phyloP scores from a whole-genome alignment of 192 early-diverging fungal species.

The Coemansia sp. region DNA sequence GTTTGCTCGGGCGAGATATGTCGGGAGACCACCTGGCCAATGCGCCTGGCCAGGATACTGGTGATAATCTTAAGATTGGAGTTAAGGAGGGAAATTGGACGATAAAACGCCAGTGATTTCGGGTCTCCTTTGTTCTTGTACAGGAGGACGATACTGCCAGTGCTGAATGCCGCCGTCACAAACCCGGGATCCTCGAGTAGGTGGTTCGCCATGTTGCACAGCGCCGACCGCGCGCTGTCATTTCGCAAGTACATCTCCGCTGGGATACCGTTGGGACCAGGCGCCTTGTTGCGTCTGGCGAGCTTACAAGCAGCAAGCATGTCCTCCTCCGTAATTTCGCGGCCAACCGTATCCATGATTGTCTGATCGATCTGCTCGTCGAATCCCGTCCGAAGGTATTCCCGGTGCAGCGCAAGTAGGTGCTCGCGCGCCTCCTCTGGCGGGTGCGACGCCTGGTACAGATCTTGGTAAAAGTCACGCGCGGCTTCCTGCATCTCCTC shows the following conservation, averaged over 20 bases:
- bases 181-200: neutral
- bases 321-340: too few species aligned
- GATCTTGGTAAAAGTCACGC: too few species aligned
- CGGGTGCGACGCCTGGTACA: too few species aligned
- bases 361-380: too few species aligned
- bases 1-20: conserved; percentile 5
- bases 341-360: too few species aligned
- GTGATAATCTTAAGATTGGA: neutral
- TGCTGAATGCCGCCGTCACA: conserved; percentile 5
- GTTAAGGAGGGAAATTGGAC: neutral
- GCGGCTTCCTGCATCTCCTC: too few species aligned
- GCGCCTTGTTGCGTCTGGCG: too few species aligned
- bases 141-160: neutral
- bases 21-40: neutral
- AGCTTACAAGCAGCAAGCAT: too few species aligned
- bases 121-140: conserved; percentile 2
- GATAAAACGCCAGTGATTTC: neutral
- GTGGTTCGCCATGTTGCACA: conserved; percentile 1
- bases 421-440: too few species aligned
- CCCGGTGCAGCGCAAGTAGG: too few species aligned
- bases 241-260: neutral
- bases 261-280: neutral
- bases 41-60: neutral
- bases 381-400: too few species aligned
- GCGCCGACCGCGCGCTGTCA: neutral